phyloP scores from a whole-genome alignment of 108 stramenopile genomes.

The Nitzschia putrida region DNA sequence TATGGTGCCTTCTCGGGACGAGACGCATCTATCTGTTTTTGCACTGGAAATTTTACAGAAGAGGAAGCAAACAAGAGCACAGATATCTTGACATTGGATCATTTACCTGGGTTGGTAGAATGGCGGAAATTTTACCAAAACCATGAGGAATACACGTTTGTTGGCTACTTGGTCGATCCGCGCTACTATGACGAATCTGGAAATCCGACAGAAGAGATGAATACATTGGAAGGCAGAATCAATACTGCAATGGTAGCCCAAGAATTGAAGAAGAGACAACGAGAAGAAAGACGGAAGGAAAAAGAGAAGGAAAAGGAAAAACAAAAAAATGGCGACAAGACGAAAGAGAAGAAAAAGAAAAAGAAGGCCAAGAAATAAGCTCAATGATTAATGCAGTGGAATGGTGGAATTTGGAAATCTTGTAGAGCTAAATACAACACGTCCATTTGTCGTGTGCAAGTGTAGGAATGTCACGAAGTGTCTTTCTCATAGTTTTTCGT shows the following conservation, averaged over 20 bases:
- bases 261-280: conserved; percentile 1
- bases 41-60: conserved; percentile 64
- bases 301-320: conserved; percentile 10
- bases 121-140: conserved; percentile 62
- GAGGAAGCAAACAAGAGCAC: conserved; percentile 59
- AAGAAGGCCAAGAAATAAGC: too few relatives aligned
- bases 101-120: conserved; percentile 36
- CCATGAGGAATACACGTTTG: conserved; percentile 54
- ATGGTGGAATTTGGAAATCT: too few relatives aligned
- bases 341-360: too few relatives aligned
- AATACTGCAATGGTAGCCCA: conserved; percentile 3
- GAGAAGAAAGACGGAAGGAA: conserved; percentile 7
- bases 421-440: too few relatives aligned
- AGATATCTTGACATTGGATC: conserved; percentile 36
- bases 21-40: conserved; percentile 42
- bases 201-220: conserved; percentile 23
- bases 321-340: background rate
- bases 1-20: conserved; percentile 56
- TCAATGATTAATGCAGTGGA: too few relatives aligned
- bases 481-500: background rate
- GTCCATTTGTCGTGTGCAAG: too few relatives aligned
- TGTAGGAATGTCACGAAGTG: too few relatives aligned
- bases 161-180: conserved; percentile 53
- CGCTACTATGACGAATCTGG: conserved; percentile 63
- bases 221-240: conserved; percentile 18